Evolutionary conservation across 495 filamentous ascomycete species (phyloP), one percentile per base, ranked within the genome.

Genomic region (Venustampulla echinocandica): DNA sequence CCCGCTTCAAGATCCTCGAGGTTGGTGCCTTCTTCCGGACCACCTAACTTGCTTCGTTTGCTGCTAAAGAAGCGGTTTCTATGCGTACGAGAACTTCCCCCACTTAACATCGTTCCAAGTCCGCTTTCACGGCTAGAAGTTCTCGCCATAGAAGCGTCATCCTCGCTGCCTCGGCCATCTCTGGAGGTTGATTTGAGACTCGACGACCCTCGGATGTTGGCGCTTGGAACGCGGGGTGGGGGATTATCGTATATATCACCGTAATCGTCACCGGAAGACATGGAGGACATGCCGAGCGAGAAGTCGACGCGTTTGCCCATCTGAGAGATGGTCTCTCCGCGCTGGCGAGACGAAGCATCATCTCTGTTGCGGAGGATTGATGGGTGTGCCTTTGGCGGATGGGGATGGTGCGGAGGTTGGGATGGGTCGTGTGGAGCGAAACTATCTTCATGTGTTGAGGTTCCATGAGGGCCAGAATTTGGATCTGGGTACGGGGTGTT

Each of bases 291-390:
- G 20, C 84, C 84, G 4, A 87, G 69, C 4, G 82, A 84, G 64
- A 88, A 88, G 56, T 88, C 85, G 22, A 86, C 80, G 21, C 82
- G 79, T 32, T 79, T 79, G 40, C 69, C 69, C 61, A 79, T 76
- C 11, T 57, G 55, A 1, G 71, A 81, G 23, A 86, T 76, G 18
- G 82, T 79, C 38, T 79, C 78, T 27, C 68, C 70, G 51, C 77
- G 75, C 9, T 58, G 69, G 10, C 67, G 69, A 14, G 39, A n/a
- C 0, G 57, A 60, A 32, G 66, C 66, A 17, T 35, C 37, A 44
- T 65, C 69, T n/a, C 56, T 48, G 48, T 69, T 73, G 46, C 78
- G 75, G 5, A 80, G 63, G 50, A 81, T 78, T 1, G 75, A 77
- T 11, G 66, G 66, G 32, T 73, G 64, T 44, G 37, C 11, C 47